These are phyloP conservation scores for Ogataea nitratoaversa DNA, from an alignment of 805 yeast species.

Conservation along the genomic window DNA sequence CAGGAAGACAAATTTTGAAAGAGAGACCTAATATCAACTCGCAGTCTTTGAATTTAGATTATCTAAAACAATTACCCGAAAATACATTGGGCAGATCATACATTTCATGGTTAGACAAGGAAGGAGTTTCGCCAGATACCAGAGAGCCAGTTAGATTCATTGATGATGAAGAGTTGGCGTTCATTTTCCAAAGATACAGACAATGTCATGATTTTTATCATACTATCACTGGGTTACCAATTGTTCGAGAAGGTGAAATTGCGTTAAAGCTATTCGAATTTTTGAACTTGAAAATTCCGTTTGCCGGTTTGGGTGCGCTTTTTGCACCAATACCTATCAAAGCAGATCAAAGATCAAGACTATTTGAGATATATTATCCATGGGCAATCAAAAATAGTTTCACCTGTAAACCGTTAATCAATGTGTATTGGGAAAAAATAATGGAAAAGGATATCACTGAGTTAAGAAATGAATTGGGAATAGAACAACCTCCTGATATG, in stretches of 20 bases:
- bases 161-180: slow-evolving; percentile 86
- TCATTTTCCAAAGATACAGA: slow-evolving; percentile 87
- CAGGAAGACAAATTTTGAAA: slow-evolving; percentile 72
- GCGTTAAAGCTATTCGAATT: slow-evolving; percentile 90
- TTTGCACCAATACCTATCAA: slow-evolving; percentile 80
- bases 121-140: slow-evolving; percentile 92
- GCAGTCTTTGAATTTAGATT: slow-evolving; percentile 57
- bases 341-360: slow-evolving; percentile 54
- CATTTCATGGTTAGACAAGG: slow-evolving; percentile 74
- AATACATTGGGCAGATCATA: slow-evolving; percentile 79
- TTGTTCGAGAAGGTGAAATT: slow-evolving; percentile 93
- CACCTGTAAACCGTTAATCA: slow-evolving; percentile 69
- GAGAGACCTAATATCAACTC: slow-evolving; percentile 85
- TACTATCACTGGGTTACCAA: slow-evolving; percentile 84
- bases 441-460: slow-evolving; percentile 70
- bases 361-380: slow-evolving; percentile 71
- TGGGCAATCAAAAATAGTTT: slow-evolving; percentile 81
- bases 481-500: slow-evolving; percentile 76
- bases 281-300: slow-evolving; percentile 87
- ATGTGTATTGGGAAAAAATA: slow-evolving; percentile 88
- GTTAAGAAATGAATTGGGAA: slow-evolving; percentile 65
- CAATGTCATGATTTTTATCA: slow-evolving; percentile 98
- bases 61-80: slow-evolving; percentile 55
- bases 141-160: slow-evolving; percentile 84
- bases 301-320: slow-evolving; percentile 91